A percentile compares a stretch with the other conserved stretches of the same genome.
Conservation (phyloP, 306 rosid genomes). For the Vicia villosa region DNA sequence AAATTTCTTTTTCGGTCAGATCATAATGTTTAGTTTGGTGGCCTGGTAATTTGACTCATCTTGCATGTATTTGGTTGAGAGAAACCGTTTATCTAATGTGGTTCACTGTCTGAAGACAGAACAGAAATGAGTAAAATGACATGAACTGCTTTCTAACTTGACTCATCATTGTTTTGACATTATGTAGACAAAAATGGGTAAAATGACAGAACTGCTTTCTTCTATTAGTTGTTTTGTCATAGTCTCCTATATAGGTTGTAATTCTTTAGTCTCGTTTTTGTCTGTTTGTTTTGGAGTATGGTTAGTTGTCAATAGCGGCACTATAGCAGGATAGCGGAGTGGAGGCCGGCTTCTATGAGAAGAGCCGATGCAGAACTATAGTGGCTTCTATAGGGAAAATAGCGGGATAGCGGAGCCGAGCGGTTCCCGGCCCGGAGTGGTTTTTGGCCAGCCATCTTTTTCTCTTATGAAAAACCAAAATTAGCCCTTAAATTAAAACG, state of each 20-base stretch:
- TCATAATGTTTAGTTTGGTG: constrained; percentile 1
- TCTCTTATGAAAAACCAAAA: too few species aligned
- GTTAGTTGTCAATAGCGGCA: too few species aligned
- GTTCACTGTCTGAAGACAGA: constrained; percentile 10
- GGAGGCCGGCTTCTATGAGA: too few species aligned
- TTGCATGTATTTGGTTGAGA: constrained; percentile 1
- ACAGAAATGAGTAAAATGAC: constrained; percentile 1
- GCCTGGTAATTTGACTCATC: constrained; percentile 10
- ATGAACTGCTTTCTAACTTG: neutral
- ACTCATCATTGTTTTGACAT: neutral
- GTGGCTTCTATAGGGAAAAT: too few species aligned
- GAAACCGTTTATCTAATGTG: constrained; percentile 1
- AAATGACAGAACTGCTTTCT: constrained; percentile 10
- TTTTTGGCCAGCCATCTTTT: too few species aligned
- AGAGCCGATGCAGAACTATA: too few species aligned
- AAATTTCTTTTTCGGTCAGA: neutral
- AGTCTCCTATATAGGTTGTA: neutral
- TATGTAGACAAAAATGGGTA: constrained; percentile 7
- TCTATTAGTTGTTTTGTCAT: constrained; percentile 8
- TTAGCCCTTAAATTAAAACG: too few species aligned
- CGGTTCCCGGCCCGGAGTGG: too few species aligned
- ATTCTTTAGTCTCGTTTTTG: neutral
- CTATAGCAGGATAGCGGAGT: too few species aligned
- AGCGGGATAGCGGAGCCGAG: too few species aligned
- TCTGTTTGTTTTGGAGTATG: constrained; percentile 8